Evolutionary conservation across 768 basidiomycete species (phyloP), one percentile per base, ranked within the genome.

Genomic region (Russula foetens): DNA sequence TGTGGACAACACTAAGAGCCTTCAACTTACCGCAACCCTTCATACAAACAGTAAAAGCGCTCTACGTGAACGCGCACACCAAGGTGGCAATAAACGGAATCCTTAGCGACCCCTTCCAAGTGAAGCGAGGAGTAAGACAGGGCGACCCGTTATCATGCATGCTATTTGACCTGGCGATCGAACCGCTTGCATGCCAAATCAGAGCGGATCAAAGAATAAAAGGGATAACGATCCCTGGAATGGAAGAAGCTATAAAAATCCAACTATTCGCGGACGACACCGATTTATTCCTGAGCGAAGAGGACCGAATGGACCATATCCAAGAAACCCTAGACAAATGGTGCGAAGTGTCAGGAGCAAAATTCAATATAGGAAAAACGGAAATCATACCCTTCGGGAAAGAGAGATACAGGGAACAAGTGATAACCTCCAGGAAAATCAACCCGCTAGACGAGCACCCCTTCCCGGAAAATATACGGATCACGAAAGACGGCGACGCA

Each of bases 281-380:
- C 0, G 15, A 0, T 11, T 33, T 60, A 0, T 75, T 65, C 62
- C 71, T 79, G 0, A 65, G 64, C 2, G 65, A 69, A 43, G 11
- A 58, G 0, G 76, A 79, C 50, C 49, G 65, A 7, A 71, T 71
- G 12, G 46, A 53, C 0, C 59, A 58, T 0, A 69, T 80, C 0
- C 35, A 64, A 3, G 0, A 33, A 0, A 68, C 79, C 1, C 75
- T 79, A 0, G 28, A 69, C 0, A 43, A 39, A 0, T 81, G 79
- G 79, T 81, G 76, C 56, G n/a, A 15, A 0, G 75, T 72, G 4
- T 75, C 75, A 8, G 66, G 71, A 0, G 78, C 77, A 0, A 75
- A 73, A 43, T 81, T 80, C 64, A 80, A 79, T 53, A 58, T 66
- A 0, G 49, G 52, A 0, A 81, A 81, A 63, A 79, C 77, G 0